Percentiles rank a stretch among this genome's conserved stretches.
phyloP scores from a whole-genome alignment of 2,329 filamentous ascomycete species.

The Didymella pomorum region DNA sequence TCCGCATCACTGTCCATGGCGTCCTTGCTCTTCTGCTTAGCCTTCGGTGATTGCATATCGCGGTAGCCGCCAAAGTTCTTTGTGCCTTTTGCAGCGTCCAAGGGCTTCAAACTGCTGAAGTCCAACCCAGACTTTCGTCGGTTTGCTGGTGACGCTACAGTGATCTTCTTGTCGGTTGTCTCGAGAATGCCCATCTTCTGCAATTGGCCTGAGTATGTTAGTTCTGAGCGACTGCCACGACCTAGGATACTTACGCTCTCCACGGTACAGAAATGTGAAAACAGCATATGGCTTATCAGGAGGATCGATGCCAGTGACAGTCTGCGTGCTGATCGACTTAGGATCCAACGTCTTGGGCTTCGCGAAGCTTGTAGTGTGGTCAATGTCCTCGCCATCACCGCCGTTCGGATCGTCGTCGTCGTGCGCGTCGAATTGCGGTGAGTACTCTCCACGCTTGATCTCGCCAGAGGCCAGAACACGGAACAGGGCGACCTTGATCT shows the following conservation, averaged over 20 bases:
- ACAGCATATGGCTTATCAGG: slow-evolving; percentile 95
- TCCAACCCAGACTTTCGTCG: slow-evolving; percentile 86
- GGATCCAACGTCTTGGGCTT: slow-evolving; percentile 96
- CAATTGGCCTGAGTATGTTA: slow-evolving; percentile 74
- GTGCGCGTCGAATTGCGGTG: slow-evolving; percentile 94
- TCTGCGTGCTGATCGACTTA: slow-evolving; percentile 97
- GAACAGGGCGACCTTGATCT: slow-evolving; percentile 98
- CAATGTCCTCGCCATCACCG: slow-evolving; percentile 78
- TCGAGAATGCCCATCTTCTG: slow-evolving; percentile 93
- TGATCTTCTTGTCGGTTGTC: slow-evolving; percentile 65
- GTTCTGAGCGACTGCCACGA: not conserved
- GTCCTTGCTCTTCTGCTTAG: slow-evolving; percentile 61
- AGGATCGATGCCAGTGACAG: slow-evolving; percentile 96
- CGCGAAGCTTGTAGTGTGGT: slow-evolving; percentile 97
- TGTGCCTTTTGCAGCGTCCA: slow-evolving; percentile 80
- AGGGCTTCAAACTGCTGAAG: slow-evolving; percentile 81
- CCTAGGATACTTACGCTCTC: slow-evolving; percentile 74
- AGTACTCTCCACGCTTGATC: slow-evolving; percentile 98
- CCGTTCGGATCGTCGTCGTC: slow-evolving; percentile 82
- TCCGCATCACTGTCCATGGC: slow-evolving; percentile 81
- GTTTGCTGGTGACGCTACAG: slow-evolving; percentile 65
- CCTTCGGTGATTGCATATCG: slow-evolving; percentile 64
- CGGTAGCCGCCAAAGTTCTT: slow-evolving; percentile 91
- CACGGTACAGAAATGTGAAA: slow-evolving; percentile 97
- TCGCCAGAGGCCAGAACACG: slow-evolving; percentile 93